Evolutionary conservation across 345 rosid species (phyloP), one percentile per base, ranked within the genome.

Genomic region (Excoecaria agallocha): DNA sequence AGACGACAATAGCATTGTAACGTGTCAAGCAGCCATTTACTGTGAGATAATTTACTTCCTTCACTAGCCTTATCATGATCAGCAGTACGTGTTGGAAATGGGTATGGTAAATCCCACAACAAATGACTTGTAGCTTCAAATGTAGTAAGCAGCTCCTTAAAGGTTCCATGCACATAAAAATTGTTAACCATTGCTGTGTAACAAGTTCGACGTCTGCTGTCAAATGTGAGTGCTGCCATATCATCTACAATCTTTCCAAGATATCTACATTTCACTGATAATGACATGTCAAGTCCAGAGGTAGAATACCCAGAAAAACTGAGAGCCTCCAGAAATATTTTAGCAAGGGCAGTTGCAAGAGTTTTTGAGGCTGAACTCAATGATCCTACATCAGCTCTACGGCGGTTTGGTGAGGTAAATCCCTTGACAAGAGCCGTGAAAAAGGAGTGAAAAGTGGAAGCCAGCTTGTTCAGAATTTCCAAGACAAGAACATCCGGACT

Each of bases 61-160:
- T 89, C 97, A 71, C 78, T 86, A 62, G 86, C 82, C 80, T 92
- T 94, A 68, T 89, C 90, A 58, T 86, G 81, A 75, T 89, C 97
- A 86, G 71, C 68, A 74, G 77, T 82, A 19, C 88, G 70, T 41
- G 89, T 74, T 57, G 87, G 84, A 52, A 88, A 58, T 55, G 91
- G 82, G 74, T 76, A 81, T 0, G 98, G 97, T 5, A 82, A 78
- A 4, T 90, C 85, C 98, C 98, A 94, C 56, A 92, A 83, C 82
- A 92, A 77, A 81, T 90, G 97, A 78, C 97, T 92, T 15, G 98
- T 94, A 57, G 97, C 98, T 83, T 89, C 97, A 85, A 94, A 94
- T 57, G 98, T 94, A 66, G 92, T 89, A 19, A 94, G 91, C 70
- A 94, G 84, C 80, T 94, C 93, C 87, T 80, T 94, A 57, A 94